Base-by-base conservation (phyloP, 2,329 filamentous ascomycete species). In the Stagonosporopsis tanaceti region DNA sequence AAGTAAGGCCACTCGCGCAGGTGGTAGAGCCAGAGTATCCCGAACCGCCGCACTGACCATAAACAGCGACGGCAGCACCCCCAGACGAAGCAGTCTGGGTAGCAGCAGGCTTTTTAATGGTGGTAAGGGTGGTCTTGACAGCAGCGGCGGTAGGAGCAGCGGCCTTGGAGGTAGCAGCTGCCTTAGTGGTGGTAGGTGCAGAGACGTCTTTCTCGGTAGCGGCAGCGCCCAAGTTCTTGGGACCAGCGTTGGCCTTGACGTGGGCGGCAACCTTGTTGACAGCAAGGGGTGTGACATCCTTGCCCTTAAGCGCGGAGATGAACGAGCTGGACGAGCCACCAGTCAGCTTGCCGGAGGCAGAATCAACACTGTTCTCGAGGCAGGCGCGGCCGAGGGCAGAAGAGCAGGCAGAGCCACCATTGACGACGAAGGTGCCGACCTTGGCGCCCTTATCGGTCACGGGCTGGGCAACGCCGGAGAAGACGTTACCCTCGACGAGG, bases 401-500 rank as follows among this genome's bases (percentile, higher is more conserved):
- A 1, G 58, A 63, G 54, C 65, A 67, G 2, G 62, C 63, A 14
- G 59, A 59, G 1, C 65, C 62, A 24, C 64, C 73, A 34, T 72
- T 71, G 47, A 72, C 72, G 34, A 71, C 58, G 17, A 67, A 63
- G 17, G 71, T 73, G 11, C 60, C 56, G 30, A 68, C 61, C 7
- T 62, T 66, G 37, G 72, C 74, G 0, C 67, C 61, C 17, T 61
- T 59, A 27, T 67, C 55, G 0, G 77, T 79, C 20, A 77, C 61
- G 15, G 79, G 78, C 11, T 75, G 77, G 8, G 72, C 71, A 47
- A 81, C 77, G 11, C 74, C 65, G 39, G 76, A 68, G 64, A 82
- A 81, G 53, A 76, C 75, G 68, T 82, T 82, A 30, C 80, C 81
- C 63, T 82, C 80, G 25, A 81, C 25, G 12, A 69, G 57, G 9